Evolutionary conservation across 768 basidiomycete species (phyloP).

Genomic region (Coprinellus micaceus): DNA sequence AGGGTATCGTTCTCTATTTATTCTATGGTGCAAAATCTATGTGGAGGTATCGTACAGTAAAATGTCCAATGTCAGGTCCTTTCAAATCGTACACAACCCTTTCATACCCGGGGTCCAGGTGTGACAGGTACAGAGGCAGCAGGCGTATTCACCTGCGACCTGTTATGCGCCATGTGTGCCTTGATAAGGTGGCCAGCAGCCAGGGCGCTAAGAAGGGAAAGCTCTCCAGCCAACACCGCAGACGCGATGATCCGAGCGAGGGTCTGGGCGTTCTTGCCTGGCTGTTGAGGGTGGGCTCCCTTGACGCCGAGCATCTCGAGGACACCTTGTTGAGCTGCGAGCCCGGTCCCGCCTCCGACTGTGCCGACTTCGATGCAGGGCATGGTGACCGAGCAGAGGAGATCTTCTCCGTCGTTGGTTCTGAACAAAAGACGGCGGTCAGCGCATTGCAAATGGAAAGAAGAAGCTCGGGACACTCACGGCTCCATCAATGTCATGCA

Average conservation of each 20-base stretch:
- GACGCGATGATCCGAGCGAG: slow-evolving; percentile 89
- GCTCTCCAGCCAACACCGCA: slow-evolving; percentile 95
- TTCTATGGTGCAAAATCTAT: no score
- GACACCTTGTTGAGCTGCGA: slow-evolving; percentile 84
- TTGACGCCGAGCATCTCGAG: slow-evolving; percentile 91
- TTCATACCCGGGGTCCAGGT: slow-evolving; percentile 35
- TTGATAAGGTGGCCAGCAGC: slow-evolving; percentile 93
- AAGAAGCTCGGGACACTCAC: slow-evolving; percentile 45
- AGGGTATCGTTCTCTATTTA: no score
- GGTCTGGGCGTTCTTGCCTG: slow-evolving; percentile 85
- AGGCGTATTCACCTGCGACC: slow-evolving; percentile 79
- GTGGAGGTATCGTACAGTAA: no score
- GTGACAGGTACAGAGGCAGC: slow-evolving; percentile 57
- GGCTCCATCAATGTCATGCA: slow-evolving; percentile 99
- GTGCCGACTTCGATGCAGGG: slow-evolving; percentile 98
- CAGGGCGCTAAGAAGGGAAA: slow-evolving; percentile 86
- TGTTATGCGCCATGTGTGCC: slow-evolving; percentile 90
- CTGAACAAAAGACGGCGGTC: no score
- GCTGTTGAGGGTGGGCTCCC: slow-evolving; percentile 82
- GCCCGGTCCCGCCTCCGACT: slow-evolving; percentile 92
- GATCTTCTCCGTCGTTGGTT: slow-evolving; percentile 77
- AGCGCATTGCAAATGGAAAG: no score
- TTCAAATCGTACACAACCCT: no score
- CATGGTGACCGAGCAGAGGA: slow-evolving; percentile 93
- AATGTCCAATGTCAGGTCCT: no score